phyloP scores from a whole-genome alignment of 768 basidiomycete genomes.

The Chiua virens region DNA sequence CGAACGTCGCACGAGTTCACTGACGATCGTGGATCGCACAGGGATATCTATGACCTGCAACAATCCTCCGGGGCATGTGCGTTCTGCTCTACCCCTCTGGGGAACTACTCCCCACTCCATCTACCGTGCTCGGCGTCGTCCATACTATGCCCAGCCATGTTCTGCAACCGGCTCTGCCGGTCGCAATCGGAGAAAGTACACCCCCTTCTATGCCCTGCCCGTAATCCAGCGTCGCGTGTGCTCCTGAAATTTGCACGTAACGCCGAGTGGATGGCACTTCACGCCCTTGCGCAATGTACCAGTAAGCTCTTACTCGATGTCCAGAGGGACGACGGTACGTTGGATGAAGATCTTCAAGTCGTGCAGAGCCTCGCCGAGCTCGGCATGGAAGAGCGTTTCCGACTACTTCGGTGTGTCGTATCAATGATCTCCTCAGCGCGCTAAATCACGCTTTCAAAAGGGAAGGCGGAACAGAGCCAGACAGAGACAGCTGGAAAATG shows the following conservation, averaged over 20 bases:
- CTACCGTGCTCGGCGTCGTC: constrained; percentile 54
- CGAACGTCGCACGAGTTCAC: not conserved
- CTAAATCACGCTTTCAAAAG: constrained; percentile 18
- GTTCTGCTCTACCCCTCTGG: constrained; percentile 70
- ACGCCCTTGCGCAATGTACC: constrained; percentile 69
- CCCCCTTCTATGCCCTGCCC: constrained; percentile 68
- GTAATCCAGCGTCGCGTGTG: constrained; percentile 66
- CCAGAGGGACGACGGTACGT: constrained; percentile 41
- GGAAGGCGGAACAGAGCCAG: constrained; percentile 49
- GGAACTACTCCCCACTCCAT: constrained; percentile 42
- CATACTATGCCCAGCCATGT: constrained; percentile 57
- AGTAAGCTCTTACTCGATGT: constrained; percentile 59
- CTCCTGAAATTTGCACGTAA: constrained; percentile 60
- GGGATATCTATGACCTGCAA: constrained; percentile 77
- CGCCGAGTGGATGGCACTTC: constrained; percentile 67
- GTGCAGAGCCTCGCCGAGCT: constrained; percentile 67
- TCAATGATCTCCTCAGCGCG: not conserved
- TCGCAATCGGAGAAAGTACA: constrained; percentile 63
- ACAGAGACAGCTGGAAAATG: constrained; percentile 65
- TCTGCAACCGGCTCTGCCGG: constrained; percentile 81
- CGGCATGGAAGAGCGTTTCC: constrained; percentile 69
- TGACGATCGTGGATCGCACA: constrained; percentile 29
- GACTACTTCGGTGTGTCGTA: constrained; percentile 21
- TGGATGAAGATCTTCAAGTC: constrained; percentile 50
- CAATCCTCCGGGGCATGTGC: constrained; percentile 59